Evolutionary conservation across 1,139 yeast genomes (phyloP), one percentile per base, ranked within the genome.

Genomic region (Saccharomycopsis phalli): DNA sequence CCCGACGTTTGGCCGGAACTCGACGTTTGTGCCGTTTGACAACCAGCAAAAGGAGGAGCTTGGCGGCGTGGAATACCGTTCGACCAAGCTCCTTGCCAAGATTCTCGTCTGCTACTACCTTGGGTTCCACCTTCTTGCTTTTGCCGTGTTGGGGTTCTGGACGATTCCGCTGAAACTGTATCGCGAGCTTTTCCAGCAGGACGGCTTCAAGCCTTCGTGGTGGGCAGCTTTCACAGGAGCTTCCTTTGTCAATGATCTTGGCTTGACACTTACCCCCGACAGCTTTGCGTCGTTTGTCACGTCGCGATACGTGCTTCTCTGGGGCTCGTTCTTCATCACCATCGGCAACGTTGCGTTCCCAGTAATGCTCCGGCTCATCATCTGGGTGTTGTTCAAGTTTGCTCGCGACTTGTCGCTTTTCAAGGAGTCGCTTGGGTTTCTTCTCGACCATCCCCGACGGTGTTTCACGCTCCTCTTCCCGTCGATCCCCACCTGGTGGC

Each of bases 281-380:
- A 84, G 95, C 2, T 77, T 88, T 86, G 49, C 51, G 7, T 65
- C 79, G 0, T 88, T 82, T 59, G 68, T 70, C 36, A 59, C 67
- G 23, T 74, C 84, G 2, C 69, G 76, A 1, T 91, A 74, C 57
- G 71, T 81, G 1, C 63, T 86, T 54, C 56, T 88, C 29, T 61
- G 79, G 36, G 63, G 74, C 49, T 65, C 77, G 1, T 74, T 83
- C 56, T 75, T 88, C 49, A 76, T 91, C 51, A 76, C 88, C 36
- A 75, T 84, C 49, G 98, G 98, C 6, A 88, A 91, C 56, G 88
- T 96, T 0, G 96, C 95, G 2, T 86, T 88, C 54, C 98, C 98
- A 0, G 71, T 87, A 2, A 58, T 83, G 34, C 62, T 91, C 38
- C 67, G 97, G 49, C 75, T 81, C 51, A 66, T 83, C 33, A 81